These are phyloP conservation scores for Ceratocystis cacaofunesta DNA, from an alignment of 2,329 filamentous ascomycete species.

Conservation along the genomic window DNA sequence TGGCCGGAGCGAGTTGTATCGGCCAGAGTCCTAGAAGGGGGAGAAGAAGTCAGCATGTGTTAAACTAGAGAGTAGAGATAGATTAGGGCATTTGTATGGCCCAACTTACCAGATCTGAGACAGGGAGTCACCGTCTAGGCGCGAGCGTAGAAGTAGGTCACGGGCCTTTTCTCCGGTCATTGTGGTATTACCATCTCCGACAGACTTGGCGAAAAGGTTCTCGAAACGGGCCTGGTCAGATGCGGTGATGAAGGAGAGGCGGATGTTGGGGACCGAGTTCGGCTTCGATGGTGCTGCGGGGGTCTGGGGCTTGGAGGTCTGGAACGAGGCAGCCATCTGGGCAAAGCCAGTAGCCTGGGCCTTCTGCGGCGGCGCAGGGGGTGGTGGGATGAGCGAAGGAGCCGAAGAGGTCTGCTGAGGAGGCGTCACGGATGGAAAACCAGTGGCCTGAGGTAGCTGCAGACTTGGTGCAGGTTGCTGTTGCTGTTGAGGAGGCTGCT, in stretches of 20 bases:
- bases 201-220: conserved; percentile 90
- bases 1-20: conserved; percentile 95
- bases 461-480: conserved; percentile 28
- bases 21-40: conserved; percentile 56
- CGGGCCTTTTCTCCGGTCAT: conserved; percentile 86
- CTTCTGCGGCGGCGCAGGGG: conserved; percentile 46
- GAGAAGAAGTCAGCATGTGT: conserved; percentile 6
- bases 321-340: conserved; percentile 53
- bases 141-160: conserved; percentile 76
- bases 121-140: conserved; percentile 70
- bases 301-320: conserved; percentile 32
- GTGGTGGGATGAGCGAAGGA: conserved; percentile 26
- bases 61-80: not conserved
- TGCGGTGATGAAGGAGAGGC: conserved; percentile 89
- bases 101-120: conserved; percentile 72
- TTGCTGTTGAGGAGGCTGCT: conserved; percentile 27
- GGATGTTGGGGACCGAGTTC: conserved; percentile 81
- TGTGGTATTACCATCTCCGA: conserved; percentile 67
- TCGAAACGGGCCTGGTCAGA: conserved; percentile 94
- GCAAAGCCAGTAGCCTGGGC: conserved; percentile 51
- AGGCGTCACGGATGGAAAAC: conserved; percentile 33
- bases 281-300: conserved; percentile 36
- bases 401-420: conserved; percentile 35
- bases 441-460: conserved; percentile 30
- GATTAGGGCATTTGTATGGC: not conserved